Percentiles rank a stretch among this genome's conserved stretches.
Conservation (phyloP, 495 filamentous ascomycete genomes). For the Lophiotrema nucula region DNA sequence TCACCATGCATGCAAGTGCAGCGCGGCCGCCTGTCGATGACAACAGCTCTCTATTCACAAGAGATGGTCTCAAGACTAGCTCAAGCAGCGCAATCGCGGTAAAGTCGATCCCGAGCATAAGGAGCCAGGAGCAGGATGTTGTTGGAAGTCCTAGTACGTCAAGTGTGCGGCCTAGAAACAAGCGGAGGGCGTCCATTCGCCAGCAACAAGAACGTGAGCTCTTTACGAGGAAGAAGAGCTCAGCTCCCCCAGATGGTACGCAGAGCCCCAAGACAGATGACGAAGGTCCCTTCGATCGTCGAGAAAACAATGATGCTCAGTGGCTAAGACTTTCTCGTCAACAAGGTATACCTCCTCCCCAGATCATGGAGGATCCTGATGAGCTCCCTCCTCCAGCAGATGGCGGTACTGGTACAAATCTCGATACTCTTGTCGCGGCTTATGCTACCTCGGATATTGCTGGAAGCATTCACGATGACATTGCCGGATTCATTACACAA, state of each 20-base stretch:
- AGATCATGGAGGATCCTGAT: constrained; percentile 69
- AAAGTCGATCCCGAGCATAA: constrained; percentile 84
- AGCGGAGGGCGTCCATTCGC: constrained; percentile 72
- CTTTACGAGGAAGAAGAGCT: constrained; percentile 75
- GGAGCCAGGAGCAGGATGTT: constrained; percentile 57
- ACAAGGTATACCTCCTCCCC: constrained; percentile 59
- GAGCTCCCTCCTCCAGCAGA: constrained; percentile 70
- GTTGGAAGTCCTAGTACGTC: constrained; percentile 56
- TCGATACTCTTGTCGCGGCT: constrained; percentile 74
- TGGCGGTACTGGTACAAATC: constrained; percentile 63
- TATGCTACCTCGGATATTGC: constrained; percentile 81
- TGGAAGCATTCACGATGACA: constrained; percentile 74
- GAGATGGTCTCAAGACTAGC: constrained; percentile 61
- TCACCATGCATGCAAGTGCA: constrained; percentile 89
- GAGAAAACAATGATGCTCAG: constrained; percentile 56
- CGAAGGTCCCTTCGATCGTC: constrained; percentile 61
- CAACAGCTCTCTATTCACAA: constrained; percentile 45
- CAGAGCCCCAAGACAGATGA: constrained; percentile 64
- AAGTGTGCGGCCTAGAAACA: constrained; percentile 57
- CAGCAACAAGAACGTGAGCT: constrained; percentile 85
- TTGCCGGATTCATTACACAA: constrained; percentile 59
- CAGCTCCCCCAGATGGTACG: constrained; percentile 49
- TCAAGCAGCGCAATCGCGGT: constrained; percentile 86
- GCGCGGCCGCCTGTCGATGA: constrained; percentile 58
- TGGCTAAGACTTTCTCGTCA: constrained; percentile 69